phyloP scores from a whole-genome alignment of 371 early-diverging fungal species.

The Mortierella sp. region DNA sequence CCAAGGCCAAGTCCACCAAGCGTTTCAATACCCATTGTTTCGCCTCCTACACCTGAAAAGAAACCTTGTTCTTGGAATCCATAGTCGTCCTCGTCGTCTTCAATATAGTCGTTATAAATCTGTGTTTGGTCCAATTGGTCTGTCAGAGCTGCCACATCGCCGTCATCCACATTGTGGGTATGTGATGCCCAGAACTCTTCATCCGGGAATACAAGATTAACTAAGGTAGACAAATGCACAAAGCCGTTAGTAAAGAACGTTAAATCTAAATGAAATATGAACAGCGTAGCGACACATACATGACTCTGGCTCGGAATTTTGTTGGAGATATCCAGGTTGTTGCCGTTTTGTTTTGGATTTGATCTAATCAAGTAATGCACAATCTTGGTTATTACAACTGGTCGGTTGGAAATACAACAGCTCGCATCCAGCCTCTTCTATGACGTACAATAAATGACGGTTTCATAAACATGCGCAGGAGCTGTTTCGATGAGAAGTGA shows the following conservation, averaged over 20 bases:
- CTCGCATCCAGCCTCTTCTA: too few species aligned
- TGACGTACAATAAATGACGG: conserved; percentile 74
- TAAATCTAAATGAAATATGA: background rate
- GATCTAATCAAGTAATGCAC: conserved; percentile 13
- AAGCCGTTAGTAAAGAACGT: background rate
- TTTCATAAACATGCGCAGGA: conserved; percentile 85
- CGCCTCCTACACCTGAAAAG: conserved; percentile 29
- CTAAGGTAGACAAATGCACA: background rate
- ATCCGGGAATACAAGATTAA: conserved; percentile 44
- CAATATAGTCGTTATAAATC: conserved; percentile 51
- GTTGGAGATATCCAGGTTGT: conserved; percentile 27
- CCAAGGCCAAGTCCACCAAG: conserved; percentile 24
- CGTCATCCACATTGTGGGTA: conserved; percentile 37
- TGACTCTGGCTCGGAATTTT: conserved; percentile 25
- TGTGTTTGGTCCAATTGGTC: conserved; percentile 57
- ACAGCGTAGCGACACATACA: conserved; percentile 16
- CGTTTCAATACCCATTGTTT: conserved; percentile 3
- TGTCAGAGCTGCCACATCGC: conserved; percentile 36
- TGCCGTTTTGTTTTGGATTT: conserved; percentile 40
- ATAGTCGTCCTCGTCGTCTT: conserved; percentile 54
- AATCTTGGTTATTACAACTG: background rate
- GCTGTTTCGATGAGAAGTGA: conserved; percentile 86
- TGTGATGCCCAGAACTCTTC: conserved; percentile 56
- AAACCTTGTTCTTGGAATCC: conserved; percentile 43
- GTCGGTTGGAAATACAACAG: background rate